Percentiles rank a stretch among this genome's conserved stretches.
These are phyloP conservation scores for Pythium coloratum DNA, from an alignment of 352 stramenopile species.

Conservation along the genomic window DNA sequence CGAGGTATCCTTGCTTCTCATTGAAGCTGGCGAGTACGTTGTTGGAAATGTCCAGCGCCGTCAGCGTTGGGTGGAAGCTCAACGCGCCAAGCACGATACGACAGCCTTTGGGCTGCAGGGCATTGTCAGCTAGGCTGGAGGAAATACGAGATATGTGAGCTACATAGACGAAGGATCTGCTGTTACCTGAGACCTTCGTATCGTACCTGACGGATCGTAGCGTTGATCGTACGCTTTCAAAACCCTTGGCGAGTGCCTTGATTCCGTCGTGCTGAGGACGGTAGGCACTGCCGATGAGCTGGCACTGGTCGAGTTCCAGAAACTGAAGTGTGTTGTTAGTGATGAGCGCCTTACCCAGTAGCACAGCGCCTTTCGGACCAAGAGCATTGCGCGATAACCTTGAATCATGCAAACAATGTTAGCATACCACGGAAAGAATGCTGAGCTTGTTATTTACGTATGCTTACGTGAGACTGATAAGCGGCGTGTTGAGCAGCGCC, in stretches of 20 bases:
- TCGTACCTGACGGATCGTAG: slow-evolving; percentile 55
- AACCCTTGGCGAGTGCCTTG: slow-evolving; percentile 51
- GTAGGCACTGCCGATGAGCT: slow-evolving; percentile 52
- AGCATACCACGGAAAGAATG: not conserved
- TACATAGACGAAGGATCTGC: not conserved
- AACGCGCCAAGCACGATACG: slow-evolving; percentile 49
- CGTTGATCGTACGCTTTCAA: slow-evolving; percentile 52
- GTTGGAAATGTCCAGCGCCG: slow-evolving; percentile 53
- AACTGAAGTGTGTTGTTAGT: slow-evolving; percentile 67
- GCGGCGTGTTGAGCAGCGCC: slow-evolving; percentile 17
- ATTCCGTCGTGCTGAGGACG: slow-evolving; percentile 52
- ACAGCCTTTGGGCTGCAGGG: slow-evolving; percentile 57
- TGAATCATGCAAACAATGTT: not conserved
- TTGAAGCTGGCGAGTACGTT: slow-evolving; percentile 60
- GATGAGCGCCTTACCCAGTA: slow-evolving; percentile 52
- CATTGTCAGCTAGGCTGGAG: slow-evolving; percentile 46
- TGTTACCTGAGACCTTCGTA: not conserved
- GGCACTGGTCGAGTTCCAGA: slow-evolving; percentile 53
- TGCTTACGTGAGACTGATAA: slow-evolving; percentile 23
- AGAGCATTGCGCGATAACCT: slow-evolving; percentile 37
- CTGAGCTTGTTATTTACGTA: not conserved
- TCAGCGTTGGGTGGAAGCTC: slow-evolving; percentile 55
- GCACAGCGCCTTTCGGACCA: slow-evolving; percentile 36
- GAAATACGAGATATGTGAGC: not conserved
- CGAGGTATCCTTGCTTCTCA: slow-evolving; percentile 50